These are phyloP conservation scores for Diaporthe ilicicola DNA, from an alignment of 2,329 filamentous ascomycete species.

Conservation along the genomic window DNA sequence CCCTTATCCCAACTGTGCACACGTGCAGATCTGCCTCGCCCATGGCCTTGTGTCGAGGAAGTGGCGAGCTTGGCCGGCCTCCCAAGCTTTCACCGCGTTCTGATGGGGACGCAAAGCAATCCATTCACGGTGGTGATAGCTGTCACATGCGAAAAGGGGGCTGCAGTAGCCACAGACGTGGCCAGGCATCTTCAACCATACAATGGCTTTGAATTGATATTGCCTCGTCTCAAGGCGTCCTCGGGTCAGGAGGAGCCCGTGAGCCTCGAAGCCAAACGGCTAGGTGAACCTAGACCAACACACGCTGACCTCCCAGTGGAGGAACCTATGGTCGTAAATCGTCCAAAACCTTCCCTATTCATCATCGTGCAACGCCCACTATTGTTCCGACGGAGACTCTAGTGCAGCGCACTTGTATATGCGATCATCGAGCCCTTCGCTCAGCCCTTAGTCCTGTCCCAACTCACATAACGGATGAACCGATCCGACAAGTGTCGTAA, in stretches of 20 bases:
- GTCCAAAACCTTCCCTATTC: background rate
- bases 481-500: background rate
- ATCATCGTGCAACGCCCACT: background rate
- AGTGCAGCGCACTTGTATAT: background rate
- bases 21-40: background rate
- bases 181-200: background rate
- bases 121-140: conserved; percentile 1
- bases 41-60: background rate
- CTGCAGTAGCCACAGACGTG: background rate
- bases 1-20: background rate
- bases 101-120: background rate
- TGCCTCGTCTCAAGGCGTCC: background rate
- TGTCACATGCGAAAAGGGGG: background rate
- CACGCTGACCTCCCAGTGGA: conserved; percentile 3
- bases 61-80: background rate
- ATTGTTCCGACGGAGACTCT: background rate
- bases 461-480: conserved; percentile 4
- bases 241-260: background rate
- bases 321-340: conserved; percentile 6
- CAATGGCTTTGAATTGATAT: background rate
- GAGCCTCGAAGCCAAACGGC: background rate
- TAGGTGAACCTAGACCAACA: conserved; percentile 7
- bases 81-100: conserved; percentile 2
- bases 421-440: conserved; percentile 11
- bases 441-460: background rate